A percentile compares a stretch with the other conserved stretches of the same genome.
phyloP scores from a whole-genome alignment of 148 eudicot genomes.

The Fagopyrum esculentum region DNA sequence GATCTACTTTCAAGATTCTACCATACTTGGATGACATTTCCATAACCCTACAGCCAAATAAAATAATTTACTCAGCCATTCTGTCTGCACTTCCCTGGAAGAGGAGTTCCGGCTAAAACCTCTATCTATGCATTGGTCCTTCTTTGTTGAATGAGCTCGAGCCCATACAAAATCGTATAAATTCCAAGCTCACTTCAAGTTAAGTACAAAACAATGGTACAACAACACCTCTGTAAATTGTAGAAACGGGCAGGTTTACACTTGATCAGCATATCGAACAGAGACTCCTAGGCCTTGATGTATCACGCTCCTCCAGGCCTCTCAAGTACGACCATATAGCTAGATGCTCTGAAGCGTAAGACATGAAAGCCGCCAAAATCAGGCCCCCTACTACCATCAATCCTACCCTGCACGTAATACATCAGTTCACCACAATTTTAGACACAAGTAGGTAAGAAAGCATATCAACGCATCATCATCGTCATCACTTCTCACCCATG shows the following conservation, averaged over 20 bases:
- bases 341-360: slow-evolving; percentile 89
- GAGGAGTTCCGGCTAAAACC: no score
- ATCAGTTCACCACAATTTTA: background rate
- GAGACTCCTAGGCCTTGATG: slow-evolving; percentile 31
- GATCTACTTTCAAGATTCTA: background rate
- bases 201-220: background rate
- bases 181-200: background rate
- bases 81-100: background rate
- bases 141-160: background rate
- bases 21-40: background rate
- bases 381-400: slow-evolving; percentile 83
- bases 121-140: no score
- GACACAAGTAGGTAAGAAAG: background rate
- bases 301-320: slow-evolving; percentile 69
- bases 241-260: background rate
- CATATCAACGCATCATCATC: background rate
- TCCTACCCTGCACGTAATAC: slow-evolving; percentile 52
- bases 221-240: background rate
- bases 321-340: slow-evolving; percentile 58
- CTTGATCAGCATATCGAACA: slow-evolving; percentile 37
- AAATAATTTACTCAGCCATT: background rate
- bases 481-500: background rate
- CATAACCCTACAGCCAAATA: no score
- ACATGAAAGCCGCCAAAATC: slow-evolving; percentile 76
- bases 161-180: background rate